Evolutionary conservation across 768 basidiomycete genomes (phyloP).

Genomic region (Hygrocybe punicea): DNA sequence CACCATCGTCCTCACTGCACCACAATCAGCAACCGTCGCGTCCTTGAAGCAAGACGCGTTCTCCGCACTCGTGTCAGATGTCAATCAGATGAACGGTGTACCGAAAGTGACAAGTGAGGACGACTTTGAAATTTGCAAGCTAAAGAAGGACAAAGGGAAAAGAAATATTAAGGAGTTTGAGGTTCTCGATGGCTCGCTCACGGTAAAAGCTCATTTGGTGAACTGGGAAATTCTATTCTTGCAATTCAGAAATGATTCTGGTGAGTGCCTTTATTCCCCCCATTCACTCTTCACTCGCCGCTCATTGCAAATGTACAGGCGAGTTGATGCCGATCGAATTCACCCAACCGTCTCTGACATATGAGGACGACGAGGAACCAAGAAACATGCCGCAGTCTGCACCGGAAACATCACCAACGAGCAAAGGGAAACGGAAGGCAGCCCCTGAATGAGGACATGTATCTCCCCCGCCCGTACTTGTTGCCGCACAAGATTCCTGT

Average conservation of each 20-base stretch:
- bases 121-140: slow-evolving; percentile 61
- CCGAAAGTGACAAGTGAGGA: slow-evolving; percentile 30
- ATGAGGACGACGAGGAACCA: slow-evolving; percentile 59
- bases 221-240: slow-evolving; percentile 71
- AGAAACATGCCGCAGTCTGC: slow-evolving; percentile 22
- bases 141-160: slow-evolving; percentile 47
- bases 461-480: not conserved
- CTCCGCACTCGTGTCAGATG: slow-evolving; percentile 53
- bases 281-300: slow-evolving; percentile 12
- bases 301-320: slow-evolving; percentile 39
- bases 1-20: slow-evolving; percentile 57
- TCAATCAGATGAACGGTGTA: slow-evolving; percentile 35
- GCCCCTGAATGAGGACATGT: slow-evolving; percentile 14
- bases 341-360: slow-evolving; percentile 49
- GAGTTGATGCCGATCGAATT: slow-evolving; percentile 57
- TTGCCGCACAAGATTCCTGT: too few relatives aligned
- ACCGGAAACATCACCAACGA: slow-evolving; percentile 31
- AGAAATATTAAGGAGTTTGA: slow-evolving; percentile 40
- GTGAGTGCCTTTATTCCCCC: slow-evolving; percentile 42
- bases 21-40: slow-evolving; percentile 52
- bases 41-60: slow-evolving; percentile 63
- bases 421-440: slow-evolving; percentile 68
- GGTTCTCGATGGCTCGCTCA: slow-evolving; percentile 42
- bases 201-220: slow-evolving; percentile 45
- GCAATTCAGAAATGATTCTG: slow-evolving; percentile 59